A percentile compares a stretch with the other conserved stretches of the same genome.
These are phyloP conservation scores for Crataegus laevigata DNA, from an alignment of 306 rosid species.

Conservation along the genomic window DNA sequence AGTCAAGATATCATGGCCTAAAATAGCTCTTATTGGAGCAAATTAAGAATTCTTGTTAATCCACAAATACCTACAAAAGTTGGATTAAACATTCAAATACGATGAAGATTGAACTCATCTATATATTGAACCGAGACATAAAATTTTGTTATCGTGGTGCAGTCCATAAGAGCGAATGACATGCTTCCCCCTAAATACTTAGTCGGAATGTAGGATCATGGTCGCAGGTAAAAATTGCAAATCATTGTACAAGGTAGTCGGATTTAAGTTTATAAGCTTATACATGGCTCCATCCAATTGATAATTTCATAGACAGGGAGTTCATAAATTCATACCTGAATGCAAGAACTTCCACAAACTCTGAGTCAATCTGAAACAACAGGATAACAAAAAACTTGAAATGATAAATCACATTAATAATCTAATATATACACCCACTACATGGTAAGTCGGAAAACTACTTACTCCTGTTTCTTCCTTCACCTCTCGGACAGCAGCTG, in stretches of 20 bases:
- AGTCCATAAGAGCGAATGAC: too few species aligned
- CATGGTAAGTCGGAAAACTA: not conserved
- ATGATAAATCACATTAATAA: not conserved
- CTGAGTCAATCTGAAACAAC: slow-evolving; percentile 63
- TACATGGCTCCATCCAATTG: not conserved
- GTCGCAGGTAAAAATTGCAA: not conserved
- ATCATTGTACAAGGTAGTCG: not conserved
- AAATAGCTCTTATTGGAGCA: not conserved
- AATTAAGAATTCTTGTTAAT: not conserved
- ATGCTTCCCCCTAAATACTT: not conserved
- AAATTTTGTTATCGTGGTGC: too few species aligned
- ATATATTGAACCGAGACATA: too few species aligned
- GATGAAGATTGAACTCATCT: too few species aligned
- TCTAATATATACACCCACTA: not conserved
- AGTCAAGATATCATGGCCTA: not conserved
- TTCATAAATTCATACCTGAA: slow-evolving; percentile 43
- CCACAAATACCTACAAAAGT: not conserved
- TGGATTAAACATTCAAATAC: not conserved
- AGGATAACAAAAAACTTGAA: slow-evolving; percentile 7
- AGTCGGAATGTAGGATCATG: not conserved
- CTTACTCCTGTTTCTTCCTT: slow-evolving; percentile 93
- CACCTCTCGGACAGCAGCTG: slow-evolving; percentile 76
- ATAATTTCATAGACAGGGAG: not conserved
- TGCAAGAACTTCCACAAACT: slow-evolving; percentile 67
- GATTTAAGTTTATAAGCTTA: not conserved